Base-by-base conservation (phyloP, 345 rosid species). In the Arabidopsis suecica region DNA sequence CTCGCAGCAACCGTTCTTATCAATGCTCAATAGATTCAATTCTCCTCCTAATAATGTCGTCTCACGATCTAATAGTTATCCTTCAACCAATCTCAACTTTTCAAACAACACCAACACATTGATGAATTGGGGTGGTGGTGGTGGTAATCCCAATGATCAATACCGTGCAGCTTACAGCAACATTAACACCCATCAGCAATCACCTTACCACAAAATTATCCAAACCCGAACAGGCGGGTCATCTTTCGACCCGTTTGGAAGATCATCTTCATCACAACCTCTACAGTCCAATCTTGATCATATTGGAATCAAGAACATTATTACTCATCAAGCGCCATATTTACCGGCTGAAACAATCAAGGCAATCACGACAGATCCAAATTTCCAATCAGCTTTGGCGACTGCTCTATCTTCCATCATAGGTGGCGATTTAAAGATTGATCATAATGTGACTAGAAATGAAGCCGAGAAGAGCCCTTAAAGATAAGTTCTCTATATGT, bases 361-460 rank as follows among this genome's bases (percentile, higher is more conserved):
- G 80, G 94, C 93, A 9, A 85, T 91, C 77, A 87, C 94, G 0
- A 75, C 89, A 0, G 91, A 93, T 79, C 97, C 98, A 37, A 85
- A 69, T 82, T 93, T 91, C 65, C 97, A 88, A 59, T 84, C 97
- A 3, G 97, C 90, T 65, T 75, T 93, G 20, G 91, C 82, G 0
- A 86, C 86, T 25, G 98, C 93, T 45, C 86, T 93, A 42, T 70
- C 88, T 16, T 91, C 98, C 22, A 86, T 93, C 73, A 89, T 93
- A 30, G 78, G 72, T 10, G 73, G 63, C 30, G 78, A 78, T 61
- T 55, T 47, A 37, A 77, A 70, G 76, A 63, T 63, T 10, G 80
- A 77, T 41, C 63, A 58, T 11, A 68, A 41, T 23, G 50, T 61
- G 58, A 69, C 22, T 53, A 77, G 53, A 62, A 69, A 47, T 16